Base-by-base conservation (phyloP, 2,329 filamentous ascomycete species). In the Cercospora zeae-maydis region DNA sequence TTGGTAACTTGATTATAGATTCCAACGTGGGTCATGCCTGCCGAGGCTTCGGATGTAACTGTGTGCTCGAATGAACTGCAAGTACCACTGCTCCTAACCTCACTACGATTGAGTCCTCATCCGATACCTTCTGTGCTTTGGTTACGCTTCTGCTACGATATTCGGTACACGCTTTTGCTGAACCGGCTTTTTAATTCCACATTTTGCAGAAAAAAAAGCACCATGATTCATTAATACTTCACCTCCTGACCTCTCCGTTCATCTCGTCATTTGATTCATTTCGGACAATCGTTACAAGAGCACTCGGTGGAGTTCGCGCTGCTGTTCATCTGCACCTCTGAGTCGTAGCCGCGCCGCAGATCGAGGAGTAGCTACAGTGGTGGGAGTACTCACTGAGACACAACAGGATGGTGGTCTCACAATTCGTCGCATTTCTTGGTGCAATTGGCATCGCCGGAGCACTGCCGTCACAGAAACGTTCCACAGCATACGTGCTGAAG, bases 401-500 rank as follows among this genome's bases (percentile, higher is more conserved):
- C n/a, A 31, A 8, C 39, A 63, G 45, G 8, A 63, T 63, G 61
- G 24, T 58, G 45, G 16, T 64, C 14, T 39, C 51, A 11, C 58
- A 47, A 16, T 19, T 61, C 36, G 36, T 42, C 33, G 19, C 49
- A 21, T 53, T 53, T 14, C 39, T 64, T 8, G 57, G 59, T 11
- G 21, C 54, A 9, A 42, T 59, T 16, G 31, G 54, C 30, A 56
- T 62, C 47, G 34, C 37, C 1, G 34, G 27, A n/a, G 60, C 55
- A 59, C 36, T 37, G 51, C 69, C 36, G 2, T 37, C 57, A 4
- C 57, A 54, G 14, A 61, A 61, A 21, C 62, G 62, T n/a, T 78
- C 54, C 14, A 76, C 78, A 27, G 76, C 78, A 33, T 84, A 84
- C 69, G 73, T 74, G 7, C 76, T 86, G 63, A 87, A 87, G 74